A percentile compares a stretch with the other conserved stretches of the same genome.
phyloP scores from a whole-genome alignment of 208 protist genomes.

The Borovskyia barvae region DNA sequence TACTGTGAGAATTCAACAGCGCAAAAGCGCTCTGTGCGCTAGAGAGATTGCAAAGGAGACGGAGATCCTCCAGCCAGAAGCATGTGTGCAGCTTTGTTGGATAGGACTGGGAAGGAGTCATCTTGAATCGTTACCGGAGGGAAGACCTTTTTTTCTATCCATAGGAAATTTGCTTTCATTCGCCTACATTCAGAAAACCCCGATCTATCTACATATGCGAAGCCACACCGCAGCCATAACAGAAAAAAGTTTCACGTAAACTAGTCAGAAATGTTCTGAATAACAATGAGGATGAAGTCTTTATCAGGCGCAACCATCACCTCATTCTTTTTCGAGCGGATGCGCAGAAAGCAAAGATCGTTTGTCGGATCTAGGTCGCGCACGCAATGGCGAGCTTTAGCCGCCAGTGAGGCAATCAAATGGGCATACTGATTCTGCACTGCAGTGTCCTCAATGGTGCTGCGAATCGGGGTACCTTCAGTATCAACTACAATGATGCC shows the following conservation, averaged over 20 bases:
- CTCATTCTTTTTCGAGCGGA: constrained; percentile 96
- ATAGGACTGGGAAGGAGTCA: neutral
- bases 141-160: constrained; percentile 1
- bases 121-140: no score
- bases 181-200: neutral
- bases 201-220: neutral
- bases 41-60: no score
- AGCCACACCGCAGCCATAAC: neutral
- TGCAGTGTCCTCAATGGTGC: constrained; percentile 88
- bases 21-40: no score
- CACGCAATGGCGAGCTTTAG: constrained; percentile 92
- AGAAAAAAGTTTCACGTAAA: constrained; percentile 1
- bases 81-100: no score
- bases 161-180: neutral
- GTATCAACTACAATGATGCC: constrained; percentile 95
- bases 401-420: constrained; percentile 90
- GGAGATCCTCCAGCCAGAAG: no score
- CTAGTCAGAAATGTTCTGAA: constrained; percentile 77
- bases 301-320: constrained; percentile 95
- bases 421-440: constrained; percentile 94
- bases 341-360: constrained; percentile 94
- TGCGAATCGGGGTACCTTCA: constrained; percentile 89
- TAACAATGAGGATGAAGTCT: constrained; percentile 92
- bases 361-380: constrained; percentile 96
- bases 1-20: no score